phyloP scores from a whole-genome alignment of 768 basidiomycete species.

The Mycena floridula region DNA sequence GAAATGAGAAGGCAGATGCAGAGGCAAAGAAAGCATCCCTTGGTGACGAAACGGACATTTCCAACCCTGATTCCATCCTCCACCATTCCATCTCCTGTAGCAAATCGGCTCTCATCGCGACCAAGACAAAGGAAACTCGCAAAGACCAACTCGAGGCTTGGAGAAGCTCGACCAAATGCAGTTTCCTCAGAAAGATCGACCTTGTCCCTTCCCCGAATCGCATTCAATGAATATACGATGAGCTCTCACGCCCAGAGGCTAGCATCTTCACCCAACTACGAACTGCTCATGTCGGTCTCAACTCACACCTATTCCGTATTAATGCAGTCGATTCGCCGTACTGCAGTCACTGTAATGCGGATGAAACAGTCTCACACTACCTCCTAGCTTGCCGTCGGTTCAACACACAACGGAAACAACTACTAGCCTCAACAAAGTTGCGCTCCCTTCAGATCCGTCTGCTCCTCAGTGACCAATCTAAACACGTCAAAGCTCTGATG shows the following conservation, averaged over 20 bases:
- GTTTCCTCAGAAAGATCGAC: constrained; percentile 1
- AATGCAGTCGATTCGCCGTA: constrained; percentile 5
- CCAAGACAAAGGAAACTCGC: neutral
- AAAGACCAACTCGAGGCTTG: neutral
- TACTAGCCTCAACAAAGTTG: constrained; percentile 1
- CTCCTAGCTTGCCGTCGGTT: constrained; percentile 7
- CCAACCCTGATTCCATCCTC: neutral
- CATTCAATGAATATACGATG: constrained; percentile 4
- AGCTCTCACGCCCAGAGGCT: constrained; percentile 4
- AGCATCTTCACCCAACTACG: constrained; percentile 10
- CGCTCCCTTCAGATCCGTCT: constrained; percentile 1
- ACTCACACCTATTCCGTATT: constrained; percentile 12
- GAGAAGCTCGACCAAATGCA: neutral
- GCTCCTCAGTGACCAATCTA: neutral
- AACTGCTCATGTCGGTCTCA: constrained; percentile 12
- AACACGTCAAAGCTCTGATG: neutral
- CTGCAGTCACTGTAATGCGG: constrained; percentile 4
- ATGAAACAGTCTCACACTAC: constrained; percentile 11
- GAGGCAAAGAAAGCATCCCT: constrained; percentile 12
- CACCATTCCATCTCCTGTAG: constrained; percentile 1
- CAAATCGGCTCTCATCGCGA: constrained; percentile 1
- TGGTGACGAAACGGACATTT: neutral
- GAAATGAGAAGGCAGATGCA: constrained; percentile 16
- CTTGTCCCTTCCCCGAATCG: neutral
- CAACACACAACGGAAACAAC: neutral